Percentiles rank a stretch among this genome's conserved stretches.
Evolutionary conservation across 768 basidiomycete species (phyloP).

Genomic region (Boletus fagicola): DNA sequence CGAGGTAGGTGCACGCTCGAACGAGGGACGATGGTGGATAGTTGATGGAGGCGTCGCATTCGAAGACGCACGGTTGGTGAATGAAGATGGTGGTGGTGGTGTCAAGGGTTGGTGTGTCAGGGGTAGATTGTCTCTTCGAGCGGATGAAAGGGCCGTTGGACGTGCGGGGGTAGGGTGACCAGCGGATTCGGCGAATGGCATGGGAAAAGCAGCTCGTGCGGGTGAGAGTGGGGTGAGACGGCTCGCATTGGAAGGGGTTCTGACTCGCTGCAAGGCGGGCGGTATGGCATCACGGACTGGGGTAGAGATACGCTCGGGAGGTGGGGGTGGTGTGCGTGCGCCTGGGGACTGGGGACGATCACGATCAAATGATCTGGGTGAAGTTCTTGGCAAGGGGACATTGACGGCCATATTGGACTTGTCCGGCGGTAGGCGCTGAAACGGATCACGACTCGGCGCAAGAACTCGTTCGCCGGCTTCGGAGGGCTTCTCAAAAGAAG

Average conservation of each 20-base stretch:
- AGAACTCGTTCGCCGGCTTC: slow-evolving; percentile 3
- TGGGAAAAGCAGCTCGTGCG: slow-evolving; percentile 11
- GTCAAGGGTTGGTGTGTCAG: slow-evolving; percentile 1
- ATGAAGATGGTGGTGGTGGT: slow-evolving; percentile 11
- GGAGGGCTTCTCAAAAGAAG: slow-evolving; percentile 9
- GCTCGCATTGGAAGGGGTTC: slow-evolving; percentile 21
- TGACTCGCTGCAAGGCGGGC: slow-evolving; percentile 14
- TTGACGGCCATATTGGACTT: slow-evolving; percentile 14
- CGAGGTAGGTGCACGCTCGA: slow-evolving; percentile 18
- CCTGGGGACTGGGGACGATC: slow-evolving; percentile 3
- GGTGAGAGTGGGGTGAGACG: slow-evolving; percentile 6
- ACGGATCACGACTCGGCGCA: slow-evolving; percentile 26
- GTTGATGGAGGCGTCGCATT: slow-evolving; percentile 11
- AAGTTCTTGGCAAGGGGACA: slow-evolving; percentile 5
- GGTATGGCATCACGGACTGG: slow-evolving; percentile 19
- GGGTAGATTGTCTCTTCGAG: slow-evolving; percentile 13
- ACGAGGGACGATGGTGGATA: slow-evolving; percentile 12
- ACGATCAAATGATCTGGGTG: slow-evolving; percentile 1
- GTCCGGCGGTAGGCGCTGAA: slow-evolving; percentile 26
- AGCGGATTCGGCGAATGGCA: slow-evolving; percentile 9
- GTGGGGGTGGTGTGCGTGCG: slow-evolving; percentile 6
- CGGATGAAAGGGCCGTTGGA: slow-evolving; percentile 13
- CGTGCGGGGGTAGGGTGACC: slow-evolving; percentile 13
- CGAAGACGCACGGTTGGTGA: slow-evolving; percentile 8
- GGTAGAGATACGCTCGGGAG: slow-evolving; percentile 16